A percentile compares a stretch with the other conserved stretches of the same genome.
These are phyloP conservation scores for Pisolithus sp. DNA, from an alignment of 768 basidiomycete species.

Conservation along the genomic window DNA sequence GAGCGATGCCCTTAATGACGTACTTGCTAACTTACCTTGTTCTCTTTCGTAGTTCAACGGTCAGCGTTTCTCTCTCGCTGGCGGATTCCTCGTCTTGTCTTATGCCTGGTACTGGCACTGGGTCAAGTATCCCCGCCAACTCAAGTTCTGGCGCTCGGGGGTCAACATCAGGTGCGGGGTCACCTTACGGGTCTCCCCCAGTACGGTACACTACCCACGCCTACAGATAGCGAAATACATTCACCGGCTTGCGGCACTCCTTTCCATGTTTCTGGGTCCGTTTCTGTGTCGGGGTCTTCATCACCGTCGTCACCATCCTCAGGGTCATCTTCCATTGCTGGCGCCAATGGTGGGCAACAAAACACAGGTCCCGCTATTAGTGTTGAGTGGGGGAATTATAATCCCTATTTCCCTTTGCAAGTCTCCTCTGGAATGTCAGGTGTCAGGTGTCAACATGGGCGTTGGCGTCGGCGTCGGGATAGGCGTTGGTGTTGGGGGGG, in stretches of 20 bases:
- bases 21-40: slow-evolving; percentile 26
- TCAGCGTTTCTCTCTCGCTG: slow-evolving; percentile 19
- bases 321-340: slow-evolving; percentile 34
- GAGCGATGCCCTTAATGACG: background rate
- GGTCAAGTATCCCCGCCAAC: background rate
- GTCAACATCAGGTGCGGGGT: background rate
- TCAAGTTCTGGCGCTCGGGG: background rate
- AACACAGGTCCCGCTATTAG: no score
- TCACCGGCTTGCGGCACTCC: slow-evolving; percentile 36
- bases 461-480: background rate
- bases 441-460: background rate
- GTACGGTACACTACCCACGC: slow-evolving; percentile 53
- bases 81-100: background rate
- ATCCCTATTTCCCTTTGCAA: slow-evolving; percentile 61
- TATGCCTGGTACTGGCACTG: background rate
- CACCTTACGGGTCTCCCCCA: slow-evolving; percentile 14
- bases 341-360: background rate
- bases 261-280: slow-evolving; percentile 22
- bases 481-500: slow-evolving; percentile 1
- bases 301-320: background rate
- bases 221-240: slow-evolving; percentile 56
- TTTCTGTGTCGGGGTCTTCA: background rate
- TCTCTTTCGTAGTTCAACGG: slow-evolving; percentile 33
- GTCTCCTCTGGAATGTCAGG: background rate
- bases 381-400: slow-evolving; percentile 41